Evolutionary conservation across 768 basidiomycete species (phyloP).

Genomic region (Leccinellum rugosiceps): DNA sequence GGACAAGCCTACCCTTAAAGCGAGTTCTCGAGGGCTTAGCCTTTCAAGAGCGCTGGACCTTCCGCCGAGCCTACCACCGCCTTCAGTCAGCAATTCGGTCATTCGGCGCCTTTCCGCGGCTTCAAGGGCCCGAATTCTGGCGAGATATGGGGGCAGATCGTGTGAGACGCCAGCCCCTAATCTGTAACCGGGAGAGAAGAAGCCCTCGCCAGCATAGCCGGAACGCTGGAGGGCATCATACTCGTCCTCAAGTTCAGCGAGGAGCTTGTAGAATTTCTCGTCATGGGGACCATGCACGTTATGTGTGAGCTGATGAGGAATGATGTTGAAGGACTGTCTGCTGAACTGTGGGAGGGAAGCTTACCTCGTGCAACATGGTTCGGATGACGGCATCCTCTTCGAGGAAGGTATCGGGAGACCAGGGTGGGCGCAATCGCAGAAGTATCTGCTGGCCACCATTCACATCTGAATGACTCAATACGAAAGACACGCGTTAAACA

Average conservation of each 20-base stretch:
- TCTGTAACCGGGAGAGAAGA: slow-evolving; percentile 69
- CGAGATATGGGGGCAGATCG: slow-evolving; percentile 62
- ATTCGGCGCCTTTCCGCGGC: slow-evolving; percentile 75
- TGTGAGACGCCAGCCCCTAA: slow-evolving; percentile 69
- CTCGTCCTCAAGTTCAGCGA: slow-evolving; percentile 76
- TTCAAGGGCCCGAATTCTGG: slow-evolving; percentile 64
- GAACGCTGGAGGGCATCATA: slow-evolving; percentile 73
- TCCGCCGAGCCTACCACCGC: slow-evolving; percentile 62
- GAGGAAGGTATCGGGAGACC: slow-evolving; percentile 65
- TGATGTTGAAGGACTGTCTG: neutral
- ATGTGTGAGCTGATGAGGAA: slow-evolving; percentile 65
- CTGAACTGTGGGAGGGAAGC: neutral
- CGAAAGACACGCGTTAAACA: neutral
- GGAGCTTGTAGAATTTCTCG: slow-evolving; percentile 73
- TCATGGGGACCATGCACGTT: slow-evolving; percentile 90
- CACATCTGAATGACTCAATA: slow-evolving; percentile 47
- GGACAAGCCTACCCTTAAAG: slow-evolving; percentile 53
- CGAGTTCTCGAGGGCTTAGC: slow-evolving; percentile 65
- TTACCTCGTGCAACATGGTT: slow-evolving; percentile 90
- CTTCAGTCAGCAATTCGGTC: slow-evolving; percentile 41
- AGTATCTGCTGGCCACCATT: slow-evolving; percentile 82
- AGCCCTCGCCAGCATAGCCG: slow-evolving; percentile 91
- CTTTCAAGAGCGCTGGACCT: slow-evolving; percentile 36
- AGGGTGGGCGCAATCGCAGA: slow-evolving; percentile 72
- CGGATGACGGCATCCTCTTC: slow-evolving; percentile 72